Evolutionary conservation across 805 yeast genomes (phyloP).

Genomic region (Candida mattraensis): DNA sequence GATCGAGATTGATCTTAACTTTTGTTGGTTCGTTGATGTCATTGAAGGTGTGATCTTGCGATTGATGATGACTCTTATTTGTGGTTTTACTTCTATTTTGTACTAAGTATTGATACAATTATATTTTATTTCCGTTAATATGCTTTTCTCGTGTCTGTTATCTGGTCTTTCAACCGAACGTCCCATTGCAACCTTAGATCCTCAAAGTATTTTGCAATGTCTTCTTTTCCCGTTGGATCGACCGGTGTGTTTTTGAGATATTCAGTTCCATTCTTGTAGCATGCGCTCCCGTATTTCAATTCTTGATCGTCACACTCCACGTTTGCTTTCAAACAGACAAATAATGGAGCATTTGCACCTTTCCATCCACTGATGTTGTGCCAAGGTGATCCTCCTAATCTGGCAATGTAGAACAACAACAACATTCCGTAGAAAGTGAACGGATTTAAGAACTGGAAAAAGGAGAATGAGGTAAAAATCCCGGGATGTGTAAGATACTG

Average conservation of each 20-base stretch:
- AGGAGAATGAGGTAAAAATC: conserved; percentile 81
- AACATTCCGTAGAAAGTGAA: conserved; percentile 87
- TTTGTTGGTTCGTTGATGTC: conserved; percentile 96
- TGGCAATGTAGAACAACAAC: conserved; percentile 75
- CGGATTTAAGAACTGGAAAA: conserved; percentile 70
- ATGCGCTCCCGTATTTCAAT: conserved; percentile 73
- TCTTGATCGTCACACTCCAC: conserved; percentile 43
- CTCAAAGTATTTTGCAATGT: conserved; percentile 65
- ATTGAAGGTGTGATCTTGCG: conserved; percentile 30
- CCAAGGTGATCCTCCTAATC: conserved; percentile 81
- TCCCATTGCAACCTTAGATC: conserved; percentile 68
- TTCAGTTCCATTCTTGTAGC: conserved; percentile 63
- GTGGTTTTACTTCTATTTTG: conserved; percentile 1
- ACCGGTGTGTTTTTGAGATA: conserved; percentile 55
- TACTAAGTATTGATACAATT: conserved; percentile 1
- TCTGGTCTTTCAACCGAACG: conserved; percentile 68
- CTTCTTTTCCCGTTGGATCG: conserved; percentile 63
- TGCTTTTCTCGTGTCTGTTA: conserved; percentile 35
- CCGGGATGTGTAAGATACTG: conserved; percentile 93
- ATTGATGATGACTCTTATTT: neutral
- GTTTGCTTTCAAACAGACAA: conserved; percentile 56
- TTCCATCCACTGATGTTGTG: conserved; percentile 86
- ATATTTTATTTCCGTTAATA: conserved; percentile 2
- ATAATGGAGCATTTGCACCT: conserved; percentile 86
- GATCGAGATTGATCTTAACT: conserved; percentile 88